Evolutionary conservation across 2,329 filamentous ascomycete species (phyloP).

Genomic region (Setomelanomma holmii): DNA sequence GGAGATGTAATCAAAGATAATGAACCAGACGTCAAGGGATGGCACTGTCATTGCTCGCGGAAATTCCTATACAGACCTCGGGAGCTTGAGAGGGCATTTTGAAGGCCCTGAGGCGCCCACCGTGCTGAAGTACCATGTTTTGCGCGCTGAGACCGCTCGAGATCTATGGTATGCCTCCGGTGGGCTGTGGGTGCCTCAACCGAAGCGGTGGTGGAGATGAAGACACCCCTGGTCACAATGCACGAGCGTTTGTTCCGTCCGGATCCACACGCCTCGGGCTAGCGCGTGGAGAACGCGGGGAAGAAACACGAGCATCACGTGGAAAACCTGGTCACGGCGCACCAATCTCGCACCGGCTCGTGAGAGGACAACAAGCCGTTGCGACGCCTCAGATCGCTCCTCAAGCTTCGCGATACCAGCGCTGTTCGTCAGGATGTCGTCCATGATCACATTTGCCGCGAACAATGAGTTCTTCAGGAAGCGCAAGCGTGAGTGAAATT

Average conservation of each 20-base stretch:
- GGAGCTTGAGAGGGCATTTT: neutral
- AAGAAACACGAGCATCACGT: slow-evolving; percentile 30
- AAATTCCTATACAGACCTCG: neutral
- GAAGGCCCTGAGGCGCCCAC: neutral
- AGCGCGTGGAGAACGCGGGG: slow-evolving; percentile 29
- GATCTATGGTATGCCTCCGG: neutral
- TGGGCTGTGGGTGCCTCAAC: neutral
- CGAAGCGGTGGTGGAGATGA: neutral
- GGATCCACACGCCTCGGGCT: neutral
- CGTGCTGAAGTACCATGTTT: no score
- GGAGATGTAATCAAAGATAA: slow-evolving; percentile 20
- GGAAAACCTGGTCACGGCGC: slow-evolving; percentile 17
- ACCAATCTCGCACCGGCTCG: slow-evolving; percentile 27
- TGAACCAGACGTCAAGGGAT: slow-evolving; percentile 27
- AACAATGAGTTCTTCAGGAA: slow-evolving; percentile 55
- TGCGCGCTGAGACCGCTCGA: no score
- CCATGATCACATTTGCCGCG: slow-evolving; percentile 54
- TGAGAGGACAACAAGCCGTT: slow-evolving; percentile 26
- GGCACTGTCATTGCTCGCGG: slow-evolving; percentile 7
- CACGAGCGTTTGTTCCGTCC: neutral
- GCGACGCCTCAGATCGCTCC: slow-evolving; percentile 15
- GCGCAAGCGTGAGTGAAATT: slow-evolving; percentile 46
- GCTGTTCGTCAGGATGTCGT: slow-evolving; percentile 41
- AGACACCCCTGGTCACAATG: neutral
- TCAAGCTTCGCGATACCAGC: slow-evolving; percentile 10